Conservation (phyloP, 805 yeast species). For the Ogataea pilisensis region DNA sequence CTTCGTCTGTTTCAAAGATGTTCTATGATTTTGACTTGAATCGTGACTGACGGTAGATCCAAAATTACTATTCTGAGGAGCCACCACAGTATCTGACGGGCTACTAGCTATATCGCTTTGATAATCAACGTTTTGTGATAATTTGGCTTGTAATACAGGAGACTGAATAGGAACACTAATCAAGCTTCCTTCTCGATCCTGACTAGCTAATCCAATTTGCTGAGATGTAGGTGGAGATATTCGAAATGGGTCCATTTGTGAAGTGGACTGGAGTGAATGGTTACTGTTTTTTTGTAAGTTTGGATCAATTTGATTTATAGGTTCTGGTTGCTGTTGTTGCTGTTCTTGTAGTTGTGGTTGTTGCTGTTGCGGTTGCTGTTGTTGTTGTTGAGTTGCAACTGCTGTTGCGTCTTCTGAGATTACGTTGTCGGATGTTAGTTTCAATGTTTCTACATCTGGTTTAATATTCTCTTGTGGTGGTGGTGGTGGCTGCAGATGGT, state of each 20-base stretch:
- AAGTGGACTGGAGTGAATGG: not conserved
- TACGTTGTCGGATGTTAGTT: no score
- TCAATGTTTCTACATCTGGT: no score
- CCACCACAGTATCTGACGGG: constrained; percentile 18
- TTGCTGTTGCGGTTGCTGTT: no score
- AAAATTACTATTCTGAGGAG: constrained; percentile 9
- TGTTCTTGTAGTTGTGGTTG: no score
- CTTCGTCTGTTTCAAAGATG: not conserved
- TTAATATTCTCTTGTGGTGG: no score
- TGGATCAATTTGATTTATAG: not conserved
- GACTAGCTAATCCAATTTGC: not conserved
- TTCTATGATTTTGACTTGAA: constrained; percentile 4
- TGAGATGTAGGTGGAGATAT: not conserved
- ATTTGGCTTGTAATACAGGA: constrained; percentile 13
- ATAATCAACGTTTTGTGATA: constrained; percentile 7
- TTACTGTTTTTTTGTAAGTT: not conserved
- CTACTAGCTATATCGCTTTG: constrained; percentile 18
- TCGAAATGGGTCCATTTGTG: constrained; percentile 7
- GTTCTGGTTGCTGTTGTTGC: no score
- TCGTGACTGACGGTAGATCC: constrained; percentile 13
- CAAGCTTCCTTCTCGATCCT: constrained; percentile 7
- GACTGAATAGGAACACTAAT: constrained; percentile 9
- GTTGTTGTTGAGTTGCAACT: not conserved
- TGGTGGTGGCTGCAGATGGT: no score
- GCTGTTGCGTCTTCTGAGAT: not conserved